A percentile compares a stretch with the other conserved stretches of the same genome.
These are phyloP conservation scores for Calonectria montana DNA, from an alignment of 2,329 filamentous ascomycete genomes.

Conservation along the genomic window DNA sequence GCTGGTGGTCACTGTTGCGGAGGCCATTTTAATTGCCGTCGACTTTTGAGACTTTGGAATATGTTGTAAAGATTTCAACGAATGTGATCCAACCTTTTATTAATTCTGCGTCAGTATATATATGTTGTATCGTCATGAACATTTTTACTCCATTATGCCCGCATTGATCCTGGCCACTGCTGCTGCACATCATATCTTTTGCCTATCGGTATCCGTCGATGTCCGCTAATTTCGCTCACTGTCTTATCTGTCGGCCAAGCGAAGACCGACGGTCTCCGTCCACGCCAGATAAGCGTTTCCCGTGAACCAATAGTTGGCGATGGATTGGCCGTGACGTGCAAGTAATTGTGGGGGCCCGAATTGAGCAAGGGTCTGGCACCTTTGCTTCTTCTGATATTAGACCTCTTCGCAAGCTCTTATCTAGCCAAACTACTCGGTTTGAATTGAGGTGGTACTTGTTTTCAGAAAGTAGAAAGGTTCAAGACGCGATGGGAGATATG, in stretches of 20 bases:
- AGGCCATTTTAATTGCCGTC: not conserved
- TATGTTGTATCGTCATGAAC: not conserved
- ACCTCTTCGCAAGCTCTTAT: not conserved
- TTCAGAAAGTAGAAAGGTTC: not conserved
- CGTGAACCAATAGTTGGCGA: not conserved
- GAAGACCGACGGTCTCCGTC: not conserved
- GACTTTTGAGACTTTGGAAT: not conserved
- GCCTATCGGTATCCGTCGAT: not conserved
- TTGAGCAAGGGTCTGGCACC: not conserved
- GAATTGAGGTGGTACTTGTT: too few relatives aligned
- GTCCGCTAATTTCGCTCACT: not conserved
- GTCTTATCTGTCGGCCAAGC: not conserved
- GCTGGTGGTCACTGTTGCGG: not conserved
- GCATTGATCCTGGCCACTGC: not conserved
- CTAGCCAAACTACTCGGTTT: not conserved
- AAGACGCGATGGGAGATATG: not conserved
- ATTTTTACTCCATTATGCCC: too few relatives aligned
- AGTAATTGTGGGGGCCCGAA: not conserved
- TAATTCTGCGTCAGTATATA: not conserved
- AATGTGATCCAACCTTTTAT: not conserved
- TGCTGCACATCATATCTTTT: not conserved
- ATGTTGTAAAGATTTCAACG: not conserved
- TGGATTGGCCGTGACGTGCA: not conserved
- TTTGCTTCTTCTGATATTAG: not conserved
- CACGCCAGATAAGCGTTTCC: not conserved